Conservation (phyloP, 139 green algal species). For the Micractinium sp. region DNA sequence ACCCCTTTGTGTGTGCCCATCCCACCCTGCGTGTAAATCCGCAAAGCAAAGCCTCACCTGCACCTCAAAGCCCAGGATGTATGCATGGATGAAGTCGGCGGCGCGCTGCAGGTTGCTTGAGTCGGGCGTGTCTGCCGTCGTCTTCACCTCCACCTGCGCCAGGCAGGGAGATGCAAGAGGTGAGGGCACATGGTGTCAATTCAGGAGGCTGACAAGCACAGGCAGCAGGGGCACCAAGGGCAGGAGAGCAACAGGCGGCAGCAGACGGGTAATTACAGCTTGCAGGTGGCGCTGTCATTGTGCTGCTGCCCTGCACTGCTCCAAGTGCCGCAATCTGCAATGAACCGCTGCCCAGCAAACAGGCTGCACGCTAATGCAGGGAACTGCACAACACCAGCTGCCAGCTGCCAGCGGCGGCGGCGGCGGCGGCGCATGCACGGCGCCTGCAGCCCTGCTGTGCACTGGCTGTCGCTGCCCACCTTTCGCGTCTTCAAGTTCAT, state of each 20-base stretch:
- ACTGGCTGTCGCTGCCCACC: constrained; percentile 50
- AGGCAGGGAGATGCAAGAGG: not conserved
- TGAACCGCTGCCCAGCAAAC: not conserved
- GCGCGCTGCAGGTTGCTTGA: constrained; percentile 91
- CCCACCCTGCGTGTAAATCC: too few species aligned
- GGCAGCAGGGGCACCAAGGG: not conserved
- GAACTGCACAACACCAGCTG: not conserved
- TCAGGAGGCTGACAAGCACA: not conserved
- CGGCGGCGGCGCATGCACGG: not conserved
- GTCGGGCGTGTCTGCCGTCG: constrained; percentile 81
- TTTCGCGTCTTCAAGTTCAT: constrained; percentile 99
- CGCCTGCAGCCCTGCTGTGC: not conserved
- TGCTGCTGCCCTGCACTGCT: too few species aligned
- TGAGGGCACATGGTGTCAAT: too few species aligned
- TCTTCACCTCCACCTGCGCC: constrained; percentile 96
- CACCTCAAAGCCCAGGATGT: constrained; percentile 82
- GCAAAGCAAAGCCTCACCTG: constrained; percentile 13
- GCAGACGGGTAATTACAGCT: too few species aligned
- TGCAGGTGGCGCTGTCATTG: too few species aligned
- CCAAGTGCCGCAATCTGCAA: too few species aligned
- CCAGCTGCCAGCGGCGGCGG: not conserved
- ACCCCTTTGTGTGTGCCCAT: not conserved
- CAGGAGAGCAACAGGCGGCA: too few species aligned
- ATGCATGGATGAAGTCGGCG: constrained; percentile 99
- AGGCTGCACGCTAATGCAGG: not conserved